A percentile compares a stretch with the other conserved stretches of the same genome.
Evolutionary conservation across 2,329 filamentous ascomycete genomes (phyloP).

Genomic region (Penicillium corylophilum): DNA sequence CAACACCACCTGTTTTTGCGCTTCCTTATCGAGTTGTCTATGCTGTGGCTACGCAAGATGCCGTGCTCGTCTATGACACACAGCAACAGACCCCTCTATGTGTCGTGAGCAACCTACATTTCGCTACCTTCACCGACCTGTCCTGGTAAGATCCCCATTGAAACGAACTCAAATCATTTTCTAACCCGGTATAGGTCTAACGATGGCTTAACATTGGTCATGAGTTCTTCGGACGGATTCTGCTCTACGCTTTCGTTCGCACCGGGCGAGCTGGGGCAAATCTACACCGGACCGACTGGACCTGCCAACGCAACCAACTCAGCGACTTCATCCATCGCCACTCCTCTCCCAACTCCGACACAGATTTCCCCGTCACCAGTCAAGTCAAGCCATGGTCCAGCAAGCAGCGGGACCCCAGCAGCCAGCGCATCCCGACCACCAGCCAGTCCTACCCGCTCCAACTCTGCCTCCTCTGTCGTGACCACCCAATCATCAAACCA

Average conservation of each 20-base stretch:
- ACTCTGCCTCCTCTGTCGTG: slow-evolving; percentile 76
- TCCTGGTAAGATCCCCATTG: slow-evolving; percentile 68
- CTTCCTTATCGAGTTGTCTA: slow-evolving; percentile 93
- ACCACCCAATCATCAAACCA: slow-evolving; percentile 60
- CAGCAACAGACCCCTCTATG: slow-evolving; percentile 93
- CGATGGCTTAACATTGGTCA: slow-evolving; percentile 76
- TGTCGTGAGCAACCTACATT: slow-evolving; percentile 94
- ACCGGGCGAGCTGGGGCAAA: slow-evolving; percentile 78
- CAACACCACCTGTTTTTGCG: slow-evolving; percentile 64
- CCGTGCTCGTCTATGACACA: slow-evolving; percentile 92
- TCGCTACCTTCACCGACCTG: slow-evolving; percentile 94
- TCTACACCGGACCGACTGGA: slow-evolving; percentile 59
- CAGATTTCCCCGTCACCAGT: slow-evolving; percentile 55
- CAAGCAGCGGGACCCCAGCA: slow-evolving; percentile 53
- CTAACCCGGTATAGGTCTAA: slow-evolving; percentile 59
- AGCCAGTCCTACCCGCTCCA: slow-evolving; percentile 78
- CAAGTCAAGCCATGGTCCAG: slow-evolving; percentile 56
- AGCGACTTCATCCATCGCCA: slow-evolving; percentile 56
- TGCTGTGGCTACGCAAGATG: slow-evolving; percentile 94
- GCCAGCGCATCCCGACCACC: slow-evolving; percentile 58
- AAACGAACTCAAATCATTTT: slow-evolving; percentile 18
- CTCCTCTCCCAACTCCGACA: slow-evolving; percentile 70
- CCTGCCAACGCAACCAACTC: slow-evolving; percentile 34
- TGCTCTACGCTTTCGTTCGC: slow-evolving; percentile 87
- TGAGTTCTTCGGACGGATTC: slow-evolving; percentile 98